A percentile compares a stretch with the other conserved stretches of the same genome.
Evolutionary conservation across 129 eudicot genomes (phyloP).

Genomic region (Erigeron canadensis): DNA sequence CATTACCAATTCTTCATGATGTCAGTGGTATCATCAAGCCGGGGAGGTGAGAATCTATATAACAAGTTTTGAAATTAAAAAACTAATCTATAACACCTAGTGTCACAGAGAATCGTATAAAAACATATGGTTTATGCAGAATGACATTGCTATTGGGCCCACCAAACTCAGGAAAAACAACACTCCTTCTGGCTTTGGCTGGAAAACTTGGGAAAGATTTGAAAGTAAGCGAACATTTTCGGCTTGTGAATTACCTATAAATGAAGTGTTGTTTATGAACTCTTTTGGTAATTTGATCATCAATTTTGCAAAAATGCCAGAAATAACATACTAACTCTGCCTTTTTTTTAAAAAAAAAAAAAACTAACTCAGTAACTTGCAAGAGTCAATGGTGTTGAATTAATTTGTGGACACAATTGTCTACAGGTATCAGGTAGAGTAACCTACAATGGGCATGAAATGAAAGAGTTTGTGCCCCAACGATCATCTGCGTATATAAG

Average conservation of each 20-base stretch:
- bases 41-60: constrained; percentile 50
- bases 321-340: background rate
- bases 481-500: constrained; percentile 72
- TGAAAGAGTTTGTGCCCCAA: constrained; percentile 68
- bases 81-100: background rate
- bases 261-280: background rate
- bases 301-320: background rate
- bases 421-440: constrained; percentile 54
- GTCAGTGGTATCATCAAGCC: constrained; percentile 84
- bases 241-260: background rate
- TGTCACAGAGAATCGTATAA: background rate
- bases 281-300: background rate
- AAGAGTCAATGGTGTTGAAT: background rate
- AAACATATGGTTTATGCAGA: constrained; percentile 40
- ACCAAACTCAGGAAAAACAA: constrained; percentile 86
- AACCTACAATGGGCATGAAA: constrained; percentile 64
- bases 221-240: constrained; percentile 41
- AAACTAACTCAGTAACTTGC: background rate
- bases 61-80: background rate
- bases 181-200: constrained; percentile 72
- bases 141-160: constrained; percentile 85
- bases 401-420: background rate
- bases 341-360: background rate
- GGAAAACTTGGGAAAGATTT: constrained; percentile 69
- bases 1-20: constrained; percentile 63